Evolutionary conservation across 2,329 filamentous ascomycete species (phyloP).

Genomic region (Colletotrichum sp.): DNA sequence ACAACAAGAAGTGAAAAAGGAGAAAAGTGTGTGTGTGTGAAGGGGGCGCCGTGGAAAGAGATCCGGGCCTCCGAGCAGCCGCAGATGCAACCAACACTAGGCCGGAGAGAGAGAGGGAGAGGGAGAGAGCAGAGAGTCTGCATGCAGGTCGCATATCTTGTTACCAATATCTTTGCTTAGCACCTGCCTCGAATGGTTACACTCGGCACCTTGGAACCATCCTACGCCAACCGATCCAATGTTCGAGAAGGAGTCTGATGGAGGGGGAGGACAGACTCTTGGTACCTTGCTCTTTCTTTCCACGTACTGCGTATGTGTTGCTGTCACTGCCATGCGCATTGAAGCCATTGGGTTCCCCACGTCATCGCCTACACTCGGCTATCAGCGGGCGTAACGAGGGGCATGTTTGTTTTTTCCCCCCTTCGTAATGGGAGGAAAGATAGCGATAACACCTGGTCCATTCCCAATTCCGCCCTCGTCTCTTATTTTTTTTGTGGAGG

Average conservation of each 20-base stretch:
- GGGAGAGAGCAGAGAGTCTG: neutral
- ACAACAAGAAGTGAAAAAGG: neutral
- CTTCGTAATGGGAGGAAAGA: neutral
- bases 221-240: neutral
- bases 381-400: constrained; percentile 10
- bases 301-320: neutral
- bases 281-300: neutral
- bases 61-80: constrained; percentile 15
- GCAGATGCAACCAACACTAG: neutral
- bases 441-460: constrained; percentile 10
- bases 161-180: neutral
- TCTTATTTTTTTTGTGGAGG: neutral
- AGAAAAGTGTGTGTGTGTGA: neutral
- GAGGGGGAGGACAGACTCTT: neutral
- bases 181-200: constrained; percentile 13
- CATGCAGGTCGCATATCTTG: constrained; percentile 3
- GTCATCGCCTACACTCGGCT: constrained; percentile 20
- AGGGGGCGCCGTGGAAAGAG: neutral
- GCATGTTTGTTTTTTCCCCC: neutral
- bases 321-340: neutral
- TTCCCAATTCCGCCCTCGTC: neutral
- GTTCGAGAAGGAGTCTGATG: neutral
- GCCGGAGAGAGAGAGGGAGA: neutral
- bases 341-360: neutral
- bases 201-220: constrained; percentile 7